Conservation (phyloP, 2,329 filamentous ascomycete genomes). For the Fusarium oligoseptatum region DNA sequence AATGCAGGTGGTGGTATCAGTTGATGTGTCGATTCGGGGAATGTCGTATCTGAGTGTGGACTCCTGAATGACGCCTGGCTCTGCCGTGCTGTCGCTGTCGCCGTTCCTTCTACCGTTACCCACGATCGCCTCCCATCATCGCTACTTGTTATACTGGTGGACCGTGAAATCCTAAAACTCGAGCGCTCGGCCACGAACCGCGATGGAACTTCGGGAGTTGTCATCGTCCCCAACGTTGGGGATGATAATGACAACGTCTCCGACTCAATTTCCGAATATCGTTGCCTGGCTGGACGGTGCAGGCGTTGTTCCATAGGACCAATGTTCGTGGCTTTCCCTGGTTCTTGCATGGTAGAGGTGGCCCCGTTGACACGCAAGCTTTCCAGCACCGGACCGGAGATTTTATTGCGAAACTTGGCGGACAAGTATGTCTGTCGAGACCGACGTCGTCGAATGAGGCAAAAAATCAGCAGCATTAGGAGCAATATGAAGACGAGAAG, state of each 20-base stretch:
- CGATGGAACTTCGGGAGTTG: slow-evolving; percentile 42
- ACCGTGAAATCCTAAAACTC: slow-evolving; percentile 35
- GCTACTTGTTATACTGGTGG: slow-evolving; percentile 36
- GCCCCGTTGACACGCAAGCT: slow-evolving; percentile 48
- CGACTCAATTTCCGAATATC: slow-evolving; percentile 45
- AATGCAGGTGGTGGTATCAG: slow-evolving; percentile 49
- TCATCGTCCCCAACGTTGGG: slow-evolving; percentile 43
- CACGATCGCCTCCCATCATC: slow-evolving; percentile 51
- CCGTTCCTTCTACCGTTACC: slow-evolving; percentile 51
- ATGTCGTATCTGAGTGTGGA: slow-evolving; percentile 44
- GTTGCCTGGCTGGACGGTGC: slow-evolving; percentile 31
- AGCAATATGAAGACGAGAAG: slow-evolving; percentile 53
- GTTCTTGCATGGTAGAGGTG: slow-evolving; percentile 40
- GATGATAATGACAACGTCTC: slow-evolving; percentile 43
- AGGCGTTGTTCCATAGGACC: slow-evolving; percentile 17
- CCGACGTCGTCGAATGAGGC: slow-evolving; percentile 50
- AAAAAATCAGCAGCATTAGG: slow-evolving; percentile 51
- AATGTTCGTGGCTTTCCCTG: slow-evolving; percentile 28
- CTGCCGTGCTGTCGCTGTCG: slow-evolving; percentile 36
- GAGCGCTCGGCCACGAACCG: slow-evolving; percentile 44
- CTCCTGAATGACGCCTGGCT: slow-evolving; percentile 46
- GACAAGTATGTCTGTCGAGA: slow-evolving; percentile 47
- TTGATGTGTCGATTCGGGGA: slow-evolving; percentile 49
- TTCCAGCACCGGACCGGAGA: slow-evolving; percentile 49
- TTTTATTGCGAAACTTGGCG: slow-evolving; percentile 50